Evolutionary conservation across 2,329 filamentous ascomycete species (phyloP), one percentile per base, ranked within the genome.

Genomic region (Hypoxylon sp.): DNA sequence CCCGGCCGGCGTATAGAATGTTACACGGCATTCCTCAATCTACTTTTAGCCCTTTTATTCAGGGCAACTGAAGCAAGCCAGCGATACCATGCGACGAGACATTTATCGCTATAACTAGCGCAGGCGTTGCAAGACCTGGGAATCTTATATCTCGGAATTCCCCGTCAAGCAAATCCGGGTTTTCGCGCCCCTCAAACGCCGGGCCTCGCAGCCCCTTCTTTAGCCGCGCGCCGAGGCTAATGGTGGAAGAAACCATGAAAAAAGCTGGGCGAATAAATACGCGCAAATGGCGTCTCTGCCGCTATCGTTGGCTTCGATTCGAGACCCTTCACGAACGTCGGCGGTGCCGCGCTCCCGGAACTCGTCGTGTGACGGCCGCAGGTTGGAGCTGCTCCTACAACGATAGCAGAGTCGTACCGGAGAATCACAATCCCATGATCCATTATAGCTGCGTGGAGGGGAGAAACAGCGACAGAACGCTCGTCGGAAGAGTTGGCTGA

Each of bases 231-330:
- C 28, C 6, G 17, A 49, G 47, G 28, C 47, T 34, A 49, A 49
- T 49, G 47, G 28, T 49, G 47, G 28, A 49, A 49, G 28, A 20
- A 49, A 34, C 20, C 17, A 49, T 26, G 28, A 13, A 32, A 20
- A 46, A 15, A 13, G 11, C 8, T 34, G 32, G 32, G 5, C n/a
- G 20, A 41, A 41, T 41, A 32, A 19, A 47, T 47, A 26, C 44
- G 44, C 44, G 44, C 39, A 55, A 53, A 58, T 62, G 22, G 28
- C 26, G 22, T 32, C 43, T 56, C 53, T 57, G 37, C 56, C 56
- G 61, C 26, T 37, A 37, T 44, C 48, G 32, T 15, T 32, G 32
- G 24, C 13, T 41, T 3, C 20, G 32, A 47, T 48, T 52, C 50
- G 55, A 48, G 34, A 43, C 32, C 22, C 11, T 15, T 19, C 28